Evolutionary conservation across 352 stramenopile species (phyloP).

Genomic region (Thraustotheca clavata): DNA sequence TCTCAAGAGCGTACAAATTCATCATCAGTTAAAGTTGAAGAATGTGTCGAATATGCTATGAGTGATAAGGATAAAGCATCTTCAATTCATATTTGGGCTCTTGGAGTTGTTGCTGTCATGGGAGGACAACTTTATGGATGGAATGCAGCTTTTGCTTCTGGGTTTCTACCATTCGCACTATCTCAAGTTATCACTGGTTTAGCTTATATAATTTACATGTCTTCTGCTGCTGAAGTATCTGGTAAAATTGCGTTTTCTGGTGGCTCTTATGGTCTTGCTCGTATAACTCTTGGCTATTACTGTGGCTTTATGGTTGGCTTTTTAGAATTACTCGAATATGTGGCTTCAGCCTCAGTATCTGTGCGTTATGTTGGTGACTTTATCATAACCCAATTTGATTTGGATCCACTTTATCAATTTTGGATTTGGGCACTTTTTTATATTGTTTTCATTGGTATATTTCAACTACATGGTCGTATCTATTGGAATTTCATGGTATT

Average conservation of each 20-base stretch:
- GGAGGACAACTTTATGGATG: constrained; percentile 24
- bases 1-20: too few species aligned
- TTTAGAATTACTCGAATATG: constrained; percentile 27
- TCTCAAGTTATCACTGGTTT: not conserved
- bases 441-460: not conserved
- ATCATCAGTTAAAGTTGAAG: not conserved
- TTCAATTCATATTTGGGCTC: constrained; percentile 1
- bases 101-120: not conserved
- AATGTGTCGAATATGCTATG: not conserved
- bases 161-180: not conserved
- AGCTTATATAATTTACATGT: constrained; percentile 25
- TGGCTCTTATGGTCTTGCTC: constrained; percentile 27
- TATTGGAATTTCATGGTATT: not conserved
- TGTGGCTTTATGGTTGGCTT: constrained; percentile 27
- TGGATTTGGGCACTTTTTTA: constrained; percentile 27
- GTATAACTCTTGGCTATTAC: constrained; percentile 26
- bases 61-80: not conserved
- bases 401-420: constrained; percentile 6
- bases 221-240: constrained; percentile 20
- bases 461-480: not conserved
- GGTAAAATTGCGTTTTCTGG: constrained; percentile 24
- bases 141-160: constrained; percentile 14
- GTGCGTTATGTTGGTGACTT: constrained; percentile 27
- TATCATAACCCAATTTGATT: constrained; percentile 15
- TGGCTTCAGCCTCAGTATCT: constrained; percentile 25